A percentile compares a stretch with the other conserved stretches of the same genome.
Evolutionary conservation across 148 eudicot genomes (phyloP).

Genomic region (Camellia japonica): DNA sequence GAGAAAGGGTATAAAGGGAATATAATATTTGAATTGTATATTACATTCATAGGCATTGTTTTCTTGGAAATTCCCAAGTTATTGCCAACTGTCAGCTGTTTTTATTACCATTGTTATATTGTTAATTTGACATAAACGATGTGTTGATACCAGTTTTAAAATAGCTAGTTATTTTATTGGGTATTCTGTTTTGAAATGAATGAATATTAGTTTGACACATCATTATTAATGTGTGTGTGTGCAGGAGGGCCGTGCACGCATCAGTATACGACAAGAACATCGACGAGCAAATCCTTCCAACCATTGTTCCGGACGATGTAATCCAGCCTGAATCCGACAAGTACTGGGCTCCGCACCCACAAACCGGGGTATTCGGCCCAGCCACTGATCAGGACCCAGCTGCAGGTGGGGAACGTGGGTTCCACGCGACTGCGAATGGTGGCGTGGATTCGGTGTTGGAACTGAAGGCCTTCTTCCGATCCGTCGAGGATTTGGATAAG

Average conservation of each 20-base stretch:
- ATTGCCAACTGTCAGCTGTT: neutral
- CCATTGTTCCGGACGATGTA: slow-evolving; percentile 69
- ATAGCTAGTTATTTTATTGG: too few species aligned
- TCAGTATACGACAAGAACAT: slow-evolving; percentile 84
- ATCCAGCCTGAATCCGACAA: slow-evolving; percentile 48
- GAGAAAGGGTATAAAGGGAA: neutral
- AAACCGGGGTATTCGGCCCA: slow-evolving; percentile 90
- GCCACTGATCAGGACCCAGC: neutral
- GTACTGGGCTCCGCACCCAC: slow-evolving; percentile 89
- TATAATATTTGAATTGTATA: neutral
- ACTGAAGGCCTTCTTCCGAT: slow-evolving; percentile 83
- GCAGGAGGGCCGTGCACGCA: slow-evolving; percentile 69
- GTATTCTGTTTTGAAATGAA: too few species aligned
- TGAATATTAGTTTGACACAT: too few species aligned
- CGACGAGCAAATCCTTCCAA: slow-evolving; percentile 60
- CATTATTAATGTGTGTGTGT: neutral
- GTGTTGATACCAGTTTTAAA: too few species aligned
- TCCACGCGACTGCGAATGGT: slow-evolving; percentile 22
- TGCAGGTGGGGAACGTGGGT: slow-evolving; percentile 28
- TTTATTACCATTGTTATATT: neutral
- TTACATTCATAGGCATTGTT: neutral
- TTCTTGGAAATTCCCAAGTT: neutral
- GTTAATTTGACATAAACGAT: too few species aligned
- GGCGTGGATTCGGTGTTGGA: slow-evolving; percentile 65
- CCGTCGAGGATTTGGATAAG: slow-evolving; percentile 74